Evolutionary conservation across 257 asterid species (phyloP).

Genomic region (Solanum clarkiae): DNA sequence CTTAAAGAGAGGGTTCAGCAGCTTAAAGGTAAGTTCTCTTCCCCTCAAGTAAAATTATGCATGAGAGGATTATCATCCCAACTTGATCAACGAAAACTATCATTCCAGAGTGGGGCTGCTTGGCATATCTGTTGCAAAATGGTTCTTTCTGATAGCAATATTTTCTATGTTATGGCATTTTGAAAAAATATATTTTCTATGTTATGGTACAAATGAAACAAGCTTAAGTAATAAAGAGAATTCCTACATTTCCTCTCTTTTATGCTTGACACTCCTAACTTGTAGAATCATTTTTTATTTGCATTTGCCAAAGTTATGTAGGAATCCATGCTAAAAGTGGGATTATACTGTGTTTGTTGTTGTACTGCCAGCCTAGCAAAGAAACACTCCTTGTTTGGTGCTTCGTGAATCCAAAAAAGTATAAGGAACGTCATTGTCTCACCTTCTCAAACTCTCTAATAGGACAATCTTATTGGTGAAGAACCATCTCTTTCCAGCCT

Average conservation of each 20-base stretch:
- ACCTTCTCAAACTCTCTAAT: neutral
- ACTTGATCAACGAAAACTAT: neutral
- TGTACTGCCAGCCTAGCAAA: neutral
- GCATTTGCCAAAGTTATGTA: neutral
- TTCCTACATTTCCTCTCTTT: neutral
- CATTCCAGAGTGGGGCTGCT: neutral
- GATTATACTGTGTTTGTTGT: neutral
- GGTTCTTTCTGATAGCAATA: neutral
- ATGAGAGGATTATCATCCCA: neutral
- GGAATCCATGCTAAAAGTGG: neutral
- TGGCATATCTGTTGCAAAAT: neutral
- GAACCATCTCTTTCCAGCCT: neutral
- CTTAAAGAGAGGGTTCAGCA: slow-evolving; percentile 68
- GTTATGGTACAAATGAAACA: neutral
- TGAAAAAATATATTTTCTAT: neutral
- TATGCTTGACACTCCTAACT: neutral
- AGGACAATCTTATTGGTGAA: neutral
- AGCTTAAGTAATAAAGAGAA: neutral
- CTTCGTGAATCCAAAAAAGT: neutral
- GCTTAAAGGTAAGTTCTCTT: slow-evolving; percentile 51
- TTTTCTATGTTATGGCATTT: neutral
- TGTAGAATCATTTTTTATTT: neutral
- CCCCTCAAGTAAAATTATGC: neutral
- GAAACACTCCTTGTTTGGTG: neutral
- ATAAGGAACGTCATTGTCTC: neutral